These are phyloP conservation scores for Diutina rugosa DNA, from an alignment of 1,139 yeast genomes.

Conservation along the genomic window DNA sequence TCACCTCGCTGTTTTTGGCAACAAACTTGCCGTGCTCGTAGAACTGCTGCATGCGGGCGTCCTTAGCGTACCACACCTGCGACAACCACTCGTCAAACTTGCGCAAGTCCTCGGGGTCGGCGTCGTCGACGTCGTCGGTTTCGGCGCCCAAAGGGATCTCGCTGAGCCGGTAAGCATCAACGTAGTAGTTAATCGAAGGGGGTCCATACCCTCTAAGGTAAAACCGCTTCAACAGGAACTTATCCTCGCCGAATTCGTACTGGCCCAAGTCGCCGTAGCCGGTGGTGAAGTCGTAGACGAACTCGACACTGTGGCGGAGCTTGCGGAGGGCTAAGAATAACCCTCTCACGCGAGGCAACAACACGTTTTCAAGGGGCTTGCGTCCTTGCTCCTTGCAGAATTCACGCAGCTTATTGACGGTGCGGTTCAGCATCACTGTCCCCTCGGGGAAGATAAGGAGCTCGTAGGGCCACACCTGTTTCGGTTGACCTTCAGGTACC, in stretches of 20 bases:
- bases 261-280: slow-evolving; percentile 62
- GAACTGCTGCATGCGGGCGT: slow-evolving; percentile 46
- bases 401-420: slow-evolving; percentile 41
- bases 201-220: slow-evolving; percentile 70
- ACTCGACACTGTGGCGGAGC: slow-evolving; percentile 46
- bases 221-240: slow-evolving; percentile 50
- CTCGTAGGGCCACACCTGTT: slow-evolving; percentile 32
- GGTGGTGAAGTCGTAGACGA: slow-evolving; percentile 71
- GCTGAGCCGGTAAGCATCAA: slow-evolving; percentile 41
- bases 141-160: slow-evolving; percentile 57
- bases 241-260: slow-evolving; percentile 66
- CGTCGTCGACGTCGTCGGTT: slow-evolving; percentile 31
- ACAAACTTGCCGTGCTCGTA: slow-evolving; percentile 46
- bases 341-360: slow-evolving; percentile 78
- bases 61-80: slow-evolving; percentile 71
- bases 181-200: slow-evolving; percentile 43
- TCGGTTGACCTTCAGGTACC: slow-evolving; percentile 16
- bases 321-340: slow-evolving; percentile 52
- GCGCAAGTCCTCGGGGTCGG: slow-evolving; percentile 24
- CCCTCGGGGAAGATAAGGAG: slow-evolving; percentile 88
- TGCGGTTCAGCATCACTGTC: slow-evolving; percentile 64
- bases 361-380: slow-evolving; percentile 43
- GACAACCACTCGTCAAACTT: slow-evolving; percentile 66
- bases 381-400: slow-evolving; percentile 40
- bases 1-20: slow-evolving; percentile 9